A percentile compares a stretch with the other conserved stretches of the same genome.
Evolutionary conservation across 2,329 filamentous ascomycete species (phyloP).

Genomic region (Graphium sp.): DNA sequence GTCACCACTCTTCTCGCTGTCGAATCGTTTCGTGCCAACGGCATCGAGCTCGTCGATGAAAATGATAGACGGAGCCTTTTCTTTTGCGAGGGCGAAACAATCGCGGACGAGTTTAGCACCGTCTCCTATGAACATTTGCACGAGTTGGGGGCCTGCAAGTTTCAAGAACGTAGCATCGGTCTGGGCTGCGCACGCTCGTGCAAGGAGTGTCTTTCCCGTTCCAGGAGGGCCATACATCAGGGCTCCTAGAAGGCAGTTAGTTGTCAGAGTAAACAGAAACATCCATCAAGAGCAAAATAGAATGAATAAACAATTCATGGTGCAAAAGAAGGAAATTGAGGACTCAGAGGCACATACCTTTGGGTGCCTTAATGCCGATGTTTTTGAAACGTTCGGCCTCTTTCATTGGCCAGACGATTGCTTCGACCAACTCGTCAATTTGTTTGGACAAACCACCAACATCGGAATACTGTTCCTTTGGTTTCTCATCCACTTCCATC

Average conservation of each 20-base stretch:
- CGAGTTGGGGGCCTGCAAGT: conserved; percentile 88
- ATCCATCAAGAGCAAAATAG: conserved; percentile 5
- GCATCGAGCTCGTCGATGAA: conserved; percentile 98
- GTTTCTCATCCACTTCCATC: conserved; percentile 99
- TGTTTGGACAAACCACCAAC: conserved; percentile 97
- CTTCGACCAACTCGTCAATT: conserved; percentile 96
- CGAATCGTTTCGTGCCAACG: conserved; percentile 97
- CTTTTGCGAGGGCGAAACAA: conserved; percentile 93
- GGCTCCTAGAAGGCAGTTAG: conserved; percentile 43
- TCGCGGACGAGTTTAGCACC: conserved; percentile 95
- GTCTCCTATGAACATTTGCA: conserved; percentile 99
- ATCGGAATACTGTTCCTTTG: conserved; percentile 96
- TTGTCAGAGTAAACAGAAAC: not conserved
- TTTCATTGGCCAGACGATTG: conserved; percentile 99
- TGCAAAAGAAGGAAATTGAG: not conserved
- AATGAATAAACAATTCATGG: too few relatives aligned
- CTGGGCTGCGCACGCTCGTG: conserved; percentile 90
- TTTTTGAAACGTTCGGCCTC: conserved; percentile 98
- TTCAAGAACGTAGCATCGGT: conserved; percentile 98
- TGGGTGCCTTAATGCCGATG: conserved; percentile 98
- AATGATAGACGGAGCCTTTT: conserved; percentile 97
- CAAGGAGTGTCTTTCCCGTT: conserved; percentile 81
- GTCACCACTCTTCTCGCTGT: conserved; percentile 95
- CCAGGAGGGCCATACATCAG: conserved; percentile 94
- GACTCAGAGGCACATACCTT: conserved; percentile 47